Evolutionary conservation across 768 basidiomycete genomes (phyloP).

Genomic region (Myochromella boudieri): DNA sequence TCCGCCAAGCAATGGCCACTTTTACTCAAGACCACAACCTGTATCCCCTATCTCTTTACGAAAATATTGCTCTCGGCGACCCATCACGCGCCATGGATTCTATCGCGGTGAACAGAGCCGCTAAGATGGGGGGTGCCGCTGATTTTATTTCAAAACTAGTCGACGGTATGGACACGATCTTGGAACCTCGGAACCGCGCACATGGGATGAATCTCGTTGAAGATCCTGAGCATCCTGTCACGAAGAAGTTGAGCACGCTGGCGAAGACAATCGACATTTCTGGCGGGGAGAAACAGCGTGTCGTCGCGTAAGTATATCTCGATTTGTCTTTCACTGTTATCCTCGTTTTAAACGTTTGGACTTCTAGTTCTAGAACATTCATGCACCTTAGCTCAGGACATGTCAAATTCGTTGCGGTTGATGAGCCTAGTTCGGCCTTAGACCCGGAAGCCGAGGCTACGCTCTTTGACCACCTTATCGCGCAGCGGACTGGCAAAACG

Average conservation of each 20-base stretch:
- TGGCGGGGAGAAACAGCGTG: constrained; percentile 27
- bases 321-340: background rate
- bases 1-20: constrained; percentile 44
- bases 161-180: constrained; percentile 17
- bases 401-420: constrained; percentile 37
- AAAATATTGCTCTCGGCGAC: constrained; percentile 38
- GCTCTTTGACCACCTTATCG: constrained; percentile 32
- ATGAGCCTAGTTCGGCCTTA: constrained; percentile 40
- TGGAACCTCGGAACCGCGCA: constrained; percentile 13
- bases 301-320: constrained; percentile 23
- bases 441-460: constrained; percentile 42
- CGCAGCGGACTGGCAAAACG: constrained; percentile 33
- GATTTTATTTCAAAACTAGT: constrained; percentile 18
- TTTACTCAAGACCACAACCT: constrained; percentile 50
- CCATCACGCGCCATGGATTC: constrained; percentile 14
- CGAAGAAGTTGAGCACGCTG: constrained; percentile 15
- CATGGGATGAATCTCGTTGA: constrained; percentile 12
- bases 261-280: constrained; percentile 19
- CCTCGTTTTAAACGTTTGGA: too few relatives aligned
- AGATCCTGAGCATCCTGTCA: constrained; percentile 19
- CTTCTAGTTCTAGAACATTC: constrained; percentile 26
- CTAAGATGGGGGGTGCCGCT: constrained; percentile 27
- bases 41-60: constrained; percentile 46
- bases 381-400: constrained; percentile 27
- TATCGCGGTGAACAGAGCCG: constrained; percentile 27